Conservation (phyloP, 106 monocot genomes). For the Dendrobium catenatum region DNA sequence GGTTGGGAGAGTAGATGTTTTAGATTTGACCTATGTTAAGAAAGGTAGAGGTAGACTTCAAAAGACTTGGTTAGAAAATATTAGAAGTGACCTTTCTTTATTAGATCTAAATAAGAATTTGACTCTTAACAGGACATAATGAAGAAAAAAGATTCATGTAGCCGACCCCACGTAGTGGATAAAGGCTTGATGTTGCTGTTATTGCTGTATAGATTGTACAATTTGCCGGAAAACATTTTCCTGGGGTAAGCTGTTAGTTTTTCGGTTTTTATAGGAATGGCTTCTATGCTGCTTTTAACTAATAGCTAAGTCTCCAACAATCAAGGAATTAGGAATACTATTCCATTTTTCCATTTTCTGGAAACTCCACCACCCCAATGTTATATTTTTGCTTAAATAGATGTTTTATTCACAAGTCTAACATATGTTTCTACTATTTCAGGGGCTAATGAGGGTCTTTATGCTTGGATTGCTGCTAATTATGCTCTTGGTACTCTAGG, state of each 20-base stretch:
- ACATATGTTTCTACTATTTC: neutral
- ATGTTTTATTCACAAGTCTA: neutral
- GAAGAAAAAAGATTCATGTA: no score
- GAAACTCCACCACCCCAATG: neutral
- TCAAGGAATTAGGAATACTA: neutral
- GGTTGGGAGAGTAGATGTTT: no score
- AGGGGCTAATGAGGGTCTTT: conserved; percentile 96
- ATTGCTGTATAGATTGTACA: neutral
- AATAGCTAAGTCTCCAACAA: neutral
- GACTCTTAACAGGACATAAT: no score
- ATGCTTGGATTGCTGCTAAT: conserved; percentile 94
- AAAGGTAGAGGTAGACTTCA: no score
- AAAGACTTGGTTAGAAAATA: no score
- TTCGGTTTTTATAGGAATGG: neutral
- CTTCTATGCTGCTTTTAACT: neutral
- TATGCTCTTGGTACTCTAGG: conserved; percentile 82
- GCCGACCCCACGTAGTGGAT: no score
- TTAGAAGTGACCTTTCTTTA: no score
- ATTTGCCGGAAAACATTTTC: neutral
- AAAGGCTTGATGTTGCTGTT: neutral
- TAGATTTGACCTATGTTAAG: no score
- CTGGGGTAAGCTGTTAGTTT: neutral
- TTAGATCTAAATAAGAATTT: no score
- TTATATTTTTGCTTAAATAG: neutral
- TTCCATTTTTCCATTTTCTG: neutral